Conservation (phyloP, 1,139 yeast species). For the Scheffersomyces quercinus region DNA sequence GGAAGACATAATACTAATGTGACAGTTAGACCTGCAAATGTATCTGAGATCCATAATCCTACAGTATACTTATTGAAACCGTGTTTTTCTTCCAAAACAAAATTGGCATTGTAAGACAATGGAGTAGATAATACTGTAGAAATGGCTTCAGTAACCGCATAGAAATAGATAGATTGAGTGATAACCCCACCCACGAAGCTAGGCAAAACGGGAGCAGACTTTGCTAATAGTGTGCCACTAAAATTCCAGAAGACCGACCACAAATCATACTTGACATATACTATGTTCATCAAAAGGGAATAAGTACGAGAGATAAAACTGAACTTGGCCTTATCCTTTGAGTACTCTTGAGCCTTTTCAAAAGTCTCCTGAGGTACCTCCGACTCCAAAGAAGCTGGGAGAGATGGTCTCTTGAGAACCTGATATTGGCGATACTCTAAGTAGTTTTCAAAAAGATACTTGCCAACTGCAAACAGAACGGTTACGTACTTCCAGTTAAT, state of each 20-base stretch:
- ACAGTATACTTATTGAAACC: constrained; percentile 89
- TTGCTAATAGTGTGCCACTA: constrained; percentile 45
- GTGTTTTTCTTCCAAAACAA: constrained; percentile 86
- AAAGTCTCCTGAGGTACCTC: constrained; percentile 74
- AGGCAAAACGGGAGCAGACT: constrained; percentile 37
- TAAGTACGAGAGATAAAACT: constrained; percentile 57
- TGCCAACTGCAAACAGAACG: constrained; percentile 73
- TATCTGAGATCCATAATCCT: constrained; percentile 70
- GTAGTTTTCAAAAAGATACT: constrained; percentile 72
- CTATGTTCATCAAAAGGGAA: constrained; percentile 56
- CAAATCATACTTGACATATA: constrained; percentile 58
- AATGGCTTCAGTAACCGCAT: constrained; percentile 41
- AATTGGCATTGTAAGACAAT: constrained; percentile 68
- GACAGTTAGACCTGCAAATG: constrained; percentile 58
- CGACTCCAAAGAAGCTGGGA: constrained; percentile 65
- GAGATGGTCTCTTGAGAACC: constrained; percentile 53
- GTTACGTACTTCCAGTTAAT: constrained; percentile 80
- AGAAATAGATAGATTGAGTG: constrained; percentile 67
- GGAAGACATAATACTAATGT: constrained; percentile 68
- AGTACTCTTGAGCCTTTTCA: constrained; percentile 74
- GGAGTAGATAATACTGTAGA: constrained; percentile 64
- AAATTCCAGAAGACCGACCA: constrained; percentile 70
- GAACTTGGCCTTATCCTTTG: constrained; percentile 79
- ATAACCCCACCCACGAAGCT: constrained; percentile 53
- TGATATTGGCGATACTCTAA: constrained; percentile 75